Conservation (phyloP, 768 basidiomycete genomes). For the Trametes villosa region DNA sequence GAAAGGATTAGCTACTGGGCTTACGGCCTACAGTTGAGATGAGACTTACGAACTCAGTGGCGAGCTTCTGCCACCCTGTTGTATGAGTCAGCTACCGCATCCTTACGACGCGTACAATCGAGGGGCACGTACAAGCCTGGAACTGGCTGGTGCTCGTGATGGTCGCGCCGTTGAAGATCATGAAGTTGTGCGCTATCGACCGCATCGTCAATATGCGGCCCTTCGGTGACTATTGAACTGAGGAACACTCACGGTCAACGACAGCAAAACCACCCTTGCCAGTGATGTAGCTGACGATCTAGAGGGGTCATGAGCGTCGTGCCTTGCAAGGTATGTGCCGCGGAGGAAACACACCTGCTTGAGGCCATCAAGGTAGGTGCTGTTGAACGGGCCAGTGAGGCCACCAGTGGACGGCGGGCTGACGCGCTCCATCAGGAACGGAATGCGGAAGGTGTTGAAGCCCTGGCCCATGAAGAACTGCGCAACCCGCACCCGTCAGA, state of each 20-base stretch:
- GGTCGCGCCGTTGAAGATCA: conserved; percentile 57
- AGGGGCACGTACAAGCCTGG: conserved; percentile 47
- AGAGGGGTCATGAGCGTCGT: too few species aligned
- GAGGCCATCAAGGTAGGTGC: conserved; percentile 55
- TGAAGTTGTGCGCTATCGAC: conserved; percentile 58
- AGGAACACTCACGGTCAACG: conserved; percentile 57
- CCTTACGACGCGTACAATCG: not conserved
- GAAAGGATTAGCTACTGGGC: not conserved
- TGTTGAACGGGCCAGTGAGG: conserved; percentile 56
- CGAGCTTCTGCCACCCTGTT: conserved; percentile 61
- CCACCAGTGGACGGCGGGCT: conserved; percentile 53
- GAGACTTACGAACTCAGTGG: conserved; percentile 52
- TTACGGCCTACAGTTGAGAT: not conserved
- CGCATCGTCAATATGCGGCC: too few species aligned
- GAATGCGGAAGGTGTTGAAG: conserved; percentile 66
- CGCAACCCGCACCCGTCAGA: not conserved
- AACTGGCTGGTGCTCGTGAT: conserved; percentile 57
- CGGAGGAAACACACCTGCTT: conserved; percentile 42
- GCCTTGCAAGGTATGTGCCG: too few species aligned
- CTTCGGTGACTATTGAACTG: too few species aligned
- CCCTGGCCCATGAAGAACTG: conserved; percentile 57
- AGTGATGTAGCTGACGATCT: conserved; percentile 66
- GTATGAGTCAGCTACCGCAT: conserved; percentile 4
- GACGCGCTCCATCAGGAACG: conserved; percentile 63
- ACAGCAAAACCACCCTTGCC: conserved; percentile 59